A percentile compares a stretch with the other conserved stretches of the same genome.
Evolutionary conservation across 768 basidiomycete genomes (phyloP).

Genomic region (Pisolithus tinctorius): DNA sequence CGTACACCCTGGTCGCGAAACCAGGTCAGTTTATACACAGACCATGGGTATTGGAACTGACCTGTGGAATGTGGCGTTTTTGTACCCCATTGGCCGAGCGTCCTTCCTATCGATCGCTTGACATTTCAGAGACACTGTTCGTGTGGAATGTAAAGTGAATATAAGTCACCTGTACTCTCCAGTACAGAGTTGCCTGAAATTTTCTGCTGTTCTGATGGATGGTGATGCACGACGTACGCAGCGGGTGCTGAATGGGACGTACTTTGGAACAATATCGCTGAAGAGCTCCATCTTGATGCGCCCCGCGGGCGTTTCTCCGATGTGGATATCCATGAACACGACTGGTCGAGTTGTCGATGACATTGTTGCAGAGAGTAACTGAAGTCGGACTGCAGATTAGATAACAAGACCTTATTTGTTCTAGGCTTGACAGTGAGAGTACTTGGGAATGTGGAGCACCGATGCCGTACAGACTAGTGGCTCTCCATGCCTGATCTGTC

Average conservation of each 20-base stretch:
- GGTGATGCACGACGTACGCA: constrained; percentile 2
- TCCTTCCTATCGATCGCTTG: constrained; percentile 33
- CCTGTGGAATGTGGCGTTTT: constrained; percentile 89
- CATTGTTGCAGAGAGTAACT: constrained; percentile 21
- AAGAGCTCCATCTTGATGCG: constrained; percentile 97
- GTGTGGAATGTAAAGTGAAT: neutral
- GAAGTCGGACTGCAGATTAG: neutral
- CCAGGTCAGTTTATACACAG: constrained; percentile 1
- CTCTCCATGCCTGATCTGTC: no score
- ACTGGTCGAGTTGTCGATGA: constrained; percentile 63
- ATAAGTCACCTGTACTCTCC: constrained; percentile 81
- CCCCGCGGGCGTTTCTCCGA: constrained; percentile 94
- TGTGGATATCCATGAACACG: constrained; percentile 95
- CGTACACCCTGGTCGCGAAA: constrained; percentile 58
- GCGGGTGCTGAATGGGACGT: constrained; percentile 14
- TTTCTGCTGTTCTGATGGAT: constrained; percentile 80
- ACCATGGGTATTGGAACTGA: constrained; percentile 27
- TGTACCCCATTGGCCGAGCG: constrained; percentile 85
- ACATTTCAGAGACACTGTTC: constrained; percentile 5
- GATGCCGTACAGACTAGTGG: no score
- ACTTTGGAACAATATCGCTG: constrained; percentile 95
- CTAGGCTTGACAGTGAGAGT: no score
- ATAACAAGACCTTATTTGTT: neutral
- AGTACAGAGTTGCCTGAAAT: constrained; percentile 94
- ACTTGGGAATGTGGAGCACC: no score